phyloP scores from a whole-genome alignment of 1,139 yeast species.

The Pichia sp. region DNA sequence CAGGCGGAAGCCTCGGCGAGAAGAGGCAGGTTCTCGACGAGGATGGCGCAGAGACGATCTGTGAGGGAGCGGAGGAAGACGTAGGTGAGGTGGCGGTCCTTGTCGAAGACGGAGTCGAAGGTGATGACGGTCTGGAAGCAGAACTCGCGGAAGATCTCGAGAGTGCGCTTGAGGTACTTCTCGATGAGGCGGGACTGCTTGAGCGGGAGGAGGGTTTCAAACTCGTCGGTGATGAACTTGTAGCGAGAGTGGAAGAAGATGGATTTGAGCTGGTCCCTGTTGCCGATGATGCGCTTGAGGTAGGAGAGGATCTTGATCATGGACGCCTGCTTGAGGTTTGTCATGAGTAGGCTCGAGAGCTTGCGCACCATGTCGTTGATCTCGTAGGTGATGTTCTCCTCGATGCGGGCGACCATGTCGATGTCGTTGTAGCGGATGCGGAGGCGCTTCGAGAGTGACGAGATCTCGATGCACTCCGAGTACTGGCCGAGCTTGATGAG shows the following conservation, averaged over 20 bases:
- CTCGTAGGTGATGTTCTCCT: slow-evolving; percentile 51
- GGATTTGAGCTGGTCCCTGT: slow-evolving; percentile 36
- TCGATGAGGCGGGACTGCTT: slow-evolving; percentile 43
- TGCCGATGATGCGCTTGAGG: slow-evolving; percentile 48
- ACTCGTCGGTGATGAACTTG: slow-evolving; percentile 56
- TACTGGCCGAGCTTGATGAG: slow-evolving; percentile 85
- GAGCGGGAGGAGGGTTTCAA: slow-evolving; percentile 54
- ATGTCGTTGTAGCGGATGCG: slow-evolving; percentile 65
- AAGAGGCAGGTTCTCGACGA: slow-evolving; percentile 36
- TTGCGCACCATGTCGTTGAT: slow-evolving; percentile 63
- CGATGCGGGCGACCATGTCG: slow-evolving; percentile 50
- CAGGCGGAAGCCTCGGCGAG: slow-evolving; percentile 41
- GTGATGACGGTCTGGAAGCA: slow-evolving; percentile 69
- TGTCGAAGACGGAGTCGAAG: slow-evolving; percentile 58
- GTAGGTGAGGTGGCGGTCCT: slow-evolving; percentile 33
- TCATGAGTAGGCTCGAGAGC: slow-evolving; percentile 61
- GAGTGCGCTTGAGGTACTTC: slow-evolving; percentile 68
- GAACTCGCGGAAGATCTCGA: slow-evolving; percentile 81
- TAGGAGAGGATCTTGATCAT: slow-evolving; percentile 76
- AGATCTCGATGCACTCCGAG: slow-evolving; percentile 80
- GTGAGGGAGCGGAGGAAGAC: slow-evolving; percentile 41
- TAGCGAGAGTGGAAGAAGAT: slow-evolving; percentile 53
- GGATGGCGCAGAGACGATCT: slow-evolving; percentile 32
- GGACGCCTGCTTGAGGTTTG: slow-evolving; percentile 73
- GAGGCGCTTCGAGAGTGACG: slow-evolving; percentile 65